Conservation (phyloP, 495 filamentous ascomycete genomes). For the Penicillium pulvis region DNA sequence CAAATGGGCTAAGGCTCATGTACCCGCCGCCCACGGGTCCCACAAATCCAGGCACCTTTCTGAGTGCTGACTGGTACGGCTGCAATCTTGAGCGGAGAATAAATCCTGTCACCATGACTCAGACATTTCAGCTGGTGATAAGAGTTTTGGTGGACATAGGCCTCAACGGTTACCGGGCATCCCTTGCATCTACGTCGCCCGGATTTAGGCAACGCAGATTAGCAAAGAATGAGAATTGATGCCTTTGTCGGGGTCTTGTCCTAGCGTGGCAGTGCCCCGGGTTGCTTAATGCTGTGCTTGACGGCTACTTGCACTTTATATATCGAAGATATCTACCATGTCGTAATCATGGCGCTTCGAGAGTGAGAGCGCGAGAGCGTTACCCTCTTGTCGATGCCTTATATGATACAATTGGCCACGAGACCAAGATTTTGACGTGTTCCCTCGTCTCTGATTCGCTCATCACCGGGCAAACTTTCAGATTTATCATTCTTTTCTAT, state of each 20-base stretch:
- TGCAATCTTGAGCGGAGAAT: slow-evolving; percentile 6
- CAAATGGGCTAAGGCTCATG: not conserved
- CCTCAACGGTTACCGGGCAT: slow-evolving; percentile 17
- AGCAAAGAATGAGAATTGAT: slow-evolving; percentile 3
- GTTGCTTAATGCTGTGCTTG: slow-evolving; percentile 8
- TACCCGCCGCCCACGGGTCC: not conserved
- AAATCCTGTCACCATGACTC: not conserved
- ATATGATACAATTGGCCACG: slow-evolving; percentile 15
- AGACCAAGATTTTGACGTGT: slow-evolving; percentile 15
- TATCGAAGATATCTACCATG: slow-evolving; percentile 4
- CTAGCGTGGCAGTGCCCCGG: slow-evolving; percentile 16
- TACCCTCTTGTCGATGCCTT: not conserved
- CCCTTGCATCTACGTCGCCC: slow-evolving; percentile 13
- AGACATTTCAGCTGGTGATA: not conserved
- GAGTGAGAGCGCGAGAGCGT: not conserved
- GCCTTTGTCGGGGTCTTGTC: slow-evolving; percentile 10
- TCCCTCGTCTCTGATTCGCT: slow-evolving; percentile 15
- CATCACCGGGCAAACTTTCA: slow-evolving; percentile 1
- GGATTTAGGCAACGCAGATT: slow-evolving; percentile 4
- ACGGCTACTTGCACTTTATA: slow-evolving; percentile 23
- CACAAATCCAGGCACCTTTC: slow-evolving; percentile 16
- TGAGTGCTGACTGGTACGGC: slow-evolving; percentile 16
- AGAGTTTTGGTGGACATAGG: not conserved
- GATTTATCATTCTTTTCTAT: not conserved
- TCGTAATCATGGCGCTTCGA: slow-evolving; percentile 17